These are phyloP conservation scores for Phaeomoniella chlamydospora DNA, from an alignment of 2,329 filamentous ascomycete species.

Conservation along the genomic window DNA sequence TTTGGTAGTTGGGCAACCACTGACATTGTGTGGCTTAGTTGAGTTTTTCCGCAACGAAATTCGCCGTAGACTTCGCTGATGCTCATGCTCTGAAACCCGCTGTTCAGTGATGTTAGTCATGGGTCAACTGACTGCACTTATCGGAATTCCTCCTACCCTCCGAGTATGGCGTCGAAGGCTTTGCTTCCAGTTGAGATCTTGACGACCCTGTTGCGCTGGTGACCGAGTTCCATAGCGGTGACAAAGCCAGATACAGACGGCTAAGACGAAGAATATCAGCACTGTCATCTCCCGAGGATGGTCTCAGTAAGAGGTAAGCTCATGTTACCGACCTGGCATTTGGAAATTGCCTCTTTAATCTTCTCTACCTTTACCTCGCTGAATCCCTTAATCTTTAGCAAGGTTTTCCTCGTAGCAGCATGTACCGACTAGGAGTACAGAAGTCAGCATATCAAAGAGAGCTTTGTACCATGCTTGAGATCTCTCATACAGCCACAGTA, in stretches of 20 bases:
- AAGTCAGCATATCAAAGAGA: conserved; percentile 2
- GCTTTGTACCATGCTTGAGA: neutral
- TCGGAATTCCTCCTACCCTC: conserved; percentile 40
- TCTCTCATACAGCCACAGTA: conserved; percentile 42
- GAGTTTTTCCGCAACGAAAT: conserved; percentile 50
- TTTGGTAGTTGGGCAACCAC: conserved; percentile 43
- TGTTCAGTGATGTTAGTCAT: too few relatives aligned
- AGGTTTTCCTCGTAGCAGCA: conserved; percentile 41
- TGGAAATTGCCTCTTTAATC: conserved; percentile 51
- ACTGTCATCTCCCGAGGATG: too few relatives aligned
- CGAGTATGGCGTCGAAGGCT: conserved; percentile 49
- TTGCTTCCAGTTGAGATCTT: conserved; percentile 58
- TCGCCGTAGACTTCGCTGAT: conserved; percentile 21
- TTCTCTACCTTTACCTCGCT: conserved; percentile 59
- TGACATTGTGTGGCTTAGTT: conserved; percentile 54
- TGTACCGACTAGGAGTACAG: conserved; percentile 41
- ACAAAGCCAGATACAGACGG: conserved; percentile 47
- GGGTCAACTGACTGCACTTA: too few relatives aligned
- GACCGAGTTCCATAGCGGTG: conserved; percentile 49
- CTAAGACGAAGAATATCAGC: conserved; percentile 21
- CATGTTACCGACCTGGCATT: conserved; percentile 38
- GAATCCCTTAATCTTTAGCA: conserved; percentile 55
- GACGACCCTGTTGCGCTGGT: conserved; percentile 48
- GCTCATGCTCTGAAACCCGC: conserved; percentile 56
- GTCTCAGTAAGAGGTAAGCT: too few relatives aligned